Evolutionary conservation across 768 basidiomycete species (phyloP), one percentile per base, ranked within the genome.

Genomic region (Tylopilus plumbeoviolaceoides): DNA sequence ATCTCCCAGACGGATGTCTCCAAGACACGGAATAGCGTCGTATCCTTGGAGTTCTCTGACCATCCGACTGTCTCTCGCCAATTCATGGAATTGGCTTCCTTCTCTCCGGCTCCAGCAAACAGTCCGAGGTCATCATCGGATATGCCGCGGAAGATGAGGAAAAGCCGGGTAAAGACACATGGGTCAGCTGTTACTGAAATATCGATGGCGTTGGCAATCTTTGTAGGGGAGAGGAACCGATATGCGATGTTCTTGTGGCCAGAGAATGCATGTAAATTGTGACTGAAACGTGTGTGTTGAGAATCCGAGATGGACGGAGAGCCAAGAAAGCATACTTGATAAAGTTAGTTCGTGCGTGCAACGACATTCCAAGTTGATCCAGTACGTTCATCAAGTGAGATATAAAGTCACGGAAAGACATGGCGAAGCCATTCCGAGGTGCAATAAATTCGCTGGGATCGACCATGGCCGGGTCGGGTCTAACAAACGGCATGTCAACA

Each of bases 181-280:
- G 86, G 83, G 47, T 91, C 87, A 11, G 80, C 77, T 1, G 88
- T 87, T n/a, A 93, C 83, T 1, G 85, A 83, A 56, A 93, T 88
- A 64, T 93, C 91, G 51, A 93, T 81, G n/a, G 91, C 91, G 3
- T 88, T 83, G 7, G 89, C 87, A 41, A 93, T 87, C 61, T 82
- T 86, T 54, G 77, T 74, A 7, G 89, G 91, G 9, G 84, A 80
- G 56, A 93, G 78, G 69, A 93, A 91, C n/a, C 91, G 84, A 65
- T 92, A 93, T 18, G 90, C 91, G 56, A 93, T 89, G 68, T 93
- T 91, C 65, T 85, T 88, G 72, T 93, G 89, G 15, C 75, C 74
- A 10, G 84, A 73, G 68, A 91, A 91, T 12, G 83, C 72, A 25
- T 84, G 75, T 57, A 92, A 75, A 68, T 92, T 89, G 69, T 87